A percentile compares a stretch with the other conserved stretches of the same genome.
Evolutionary conservation across 371 early-diverging fungal species (phyloP).

Genomic region (Rhizopus stolonifer): DNA sequence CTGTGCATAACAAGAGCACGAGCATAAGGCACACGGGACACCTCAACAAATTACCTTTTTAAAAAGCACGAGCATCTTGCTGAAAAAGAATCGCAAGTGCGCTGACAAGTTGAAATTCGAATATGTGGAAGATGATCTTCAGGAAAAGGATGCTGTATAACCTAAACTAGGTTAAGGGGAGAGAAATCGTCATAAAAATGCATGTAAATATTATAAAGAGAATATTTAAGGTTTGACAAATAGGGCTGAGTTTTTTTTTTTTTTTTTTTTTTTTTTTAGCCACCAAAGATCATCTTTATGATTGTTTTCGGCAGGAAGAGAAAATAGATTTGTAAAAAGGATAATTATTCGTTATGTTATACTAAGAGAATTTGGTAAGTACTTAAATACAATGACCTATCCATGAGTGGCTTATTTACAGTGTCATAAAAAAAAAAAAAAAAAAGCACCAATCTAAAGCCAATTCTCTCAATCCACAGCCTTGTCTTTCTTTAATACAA

Average conservation of each 20-base stretch:
- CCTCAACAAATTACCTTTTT: conserved; percentile 11
- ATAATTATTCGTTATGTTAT: no score
- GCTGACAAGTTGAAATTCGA: neutral
- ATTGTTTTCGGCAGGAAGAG: conserved; percentile 41
- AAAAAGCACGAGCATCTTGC: conserved; percentile 16
- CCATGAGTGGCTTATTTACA: no score
- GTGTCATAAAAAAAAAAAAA: no score
- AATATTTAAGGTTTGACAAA: conserved; percentile 35
- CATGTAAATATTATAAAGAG: conserved; percentile 61
- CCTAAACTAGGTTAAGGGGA: conserved; percentile 46
- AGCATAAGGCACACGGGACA: neutral
- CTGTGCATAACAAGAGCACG: conserved; percentile 1
- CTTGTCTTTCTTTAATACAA: no score
- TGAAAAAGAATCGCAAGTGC: conserved; percentile 2
- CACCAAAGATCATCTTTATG: conserved; percentile 25
- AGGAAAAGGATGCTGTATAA: conserved; percentile 24
- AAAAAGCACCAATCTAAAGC: no score
- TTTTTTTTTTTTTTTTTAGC: neutral
- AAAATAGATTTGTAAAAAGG: no score
- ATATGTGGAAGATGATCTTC: conserved; percentile 23
- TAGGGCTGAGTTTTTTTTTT: no score
- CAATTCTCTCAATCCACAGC: no score
- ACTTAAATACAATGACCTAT: no score
- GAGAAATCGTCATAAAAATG: conserved; percentile 58
- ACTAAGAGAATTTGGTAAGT: no score